phyloP scores from a whole-genome alignment of 139 green algal species.

The Zygnema circumcarinatum region DNA sequence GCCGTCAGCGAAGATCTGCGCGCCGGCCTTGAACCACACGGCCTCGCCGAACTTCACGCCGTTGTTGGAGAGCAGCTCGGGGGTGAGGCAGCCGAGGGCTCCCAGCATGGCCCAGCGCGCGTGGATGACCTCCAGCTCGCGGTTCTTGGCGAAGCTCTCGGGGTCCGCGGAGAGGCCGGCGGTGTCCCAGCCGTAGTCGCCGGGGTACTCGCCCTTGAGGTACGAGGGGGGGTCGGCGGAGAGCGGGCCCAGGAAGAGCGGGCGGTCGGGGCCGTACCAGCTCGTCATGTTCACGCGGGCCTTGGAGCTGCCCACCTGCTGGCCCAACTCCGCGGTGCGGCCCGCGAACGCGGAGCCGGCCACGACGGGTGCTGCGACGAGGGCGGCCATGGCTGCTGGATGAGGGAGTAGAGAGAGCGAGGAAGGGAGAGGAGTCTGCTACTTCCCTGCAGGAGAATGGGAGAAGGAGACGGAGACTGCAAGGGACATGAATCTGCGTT shows the following conservation, averaged over 20 bases:
- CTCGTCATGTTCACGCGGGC: constrained; percentile 38
- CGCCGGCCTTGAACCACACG: constrained; percentile 88
- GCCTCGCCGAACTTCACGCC: constrained; percentile 70
- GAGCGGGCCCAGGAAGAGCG: constrained; percentile 62
- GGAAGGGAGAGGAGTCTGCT: too few relatives aligned
- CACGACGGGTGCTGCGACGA: constrained; percentile 12
- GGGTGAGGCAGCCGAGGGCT: constrained; percentile 84
- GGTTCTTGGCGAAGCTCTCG: constrained; percentile 82
- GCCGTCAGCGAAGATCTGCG: constrained; percentile 80
- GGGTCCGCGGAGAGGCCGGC: constrained; percentile 93
- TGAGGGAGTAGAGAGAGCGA: too few relatives aligned
- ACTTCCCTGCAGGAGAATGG: too few relatives aligned
- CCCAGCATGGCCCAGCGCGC: constrained; percentile 91
- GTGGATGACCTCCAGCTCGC: constrained; percentile 78
- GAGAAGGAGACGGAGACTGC: too few relatives aligned
- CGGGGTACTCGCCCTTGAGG: constrained; percentile 77
- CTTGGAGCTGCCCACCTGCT: constrained; percentile 35
- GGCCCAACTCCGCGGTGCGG: constrained; percentile 34
- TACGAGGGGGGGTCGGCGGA: constrained; percentile 57
- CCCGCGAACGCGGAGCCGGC: constrained; percentile 30
- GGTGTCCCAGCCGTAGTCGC: constrained; percentile 97
- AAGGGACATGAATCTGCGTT: too few relatives aligned
- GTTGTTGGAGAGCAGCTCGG: constrained; percentile 74
- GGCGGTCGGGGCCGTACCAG: constrained; percentile 53
- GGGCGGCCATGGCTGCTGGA: constrained; percentile 41